Evolutionary conservation across 805 yeast genomes (phyloP).

Genomic region (Wickerhamia fluorescens): DNA sequence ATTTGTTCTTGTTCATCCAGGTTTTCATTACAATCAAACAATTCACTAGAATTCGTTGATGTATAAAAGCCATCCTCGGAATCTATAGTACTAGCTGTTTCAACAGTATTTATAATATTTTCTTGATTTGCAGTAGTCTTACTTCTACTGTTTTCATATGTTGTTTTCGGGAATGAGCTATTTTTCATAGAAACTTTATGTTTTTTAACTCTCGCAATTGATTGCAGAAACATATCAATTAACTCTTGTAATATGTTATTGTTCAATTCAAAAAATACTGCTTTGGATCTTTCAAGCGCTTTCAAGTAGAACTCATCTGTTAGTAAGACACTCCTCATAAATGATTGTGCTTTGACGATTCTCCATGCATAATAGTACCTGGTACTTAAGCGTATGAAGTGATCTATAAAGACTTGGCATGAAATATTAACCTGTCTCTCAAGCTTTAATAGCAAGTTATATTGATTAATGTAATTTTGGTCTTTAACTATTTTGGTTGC

Average conservation of each 20-base stretch:
- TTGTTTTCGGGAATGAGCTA: background rate
- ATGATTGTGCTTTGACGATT: slow-evolving; percentile 50
- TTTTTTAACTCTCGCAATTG: slow-evolving; percentile 11
- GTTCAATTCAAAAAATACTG: slow-evolving; percentile 7
- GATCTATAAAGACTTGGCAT: slow-evolving; percentile 4
- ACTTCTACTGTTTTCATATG: too few relatives aligned
- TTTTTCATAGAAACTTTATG: too few relatives aligned
- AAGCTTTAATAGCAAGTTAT: slow-evolving; percentile 3
- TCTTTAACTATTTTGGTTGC: slow-evolving; percentile 9
- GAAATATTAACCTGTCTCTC: slow-evolving; percentile 1
- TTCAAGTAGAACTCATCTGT: slow-evolving; percentile 19
- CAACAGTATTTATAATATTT: background rate
- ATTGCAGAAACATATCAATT: slow-evolving; percentile 14
- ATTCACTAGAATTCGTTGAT: background rate
- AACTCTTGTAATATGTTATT: slow-evolving; percentile 15
- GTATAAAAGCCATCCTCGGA: background rate
- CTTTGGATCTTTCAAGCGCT: slow-evolving; percentile 1
- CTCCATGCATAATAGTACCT: slow-evolving; percentile 66
- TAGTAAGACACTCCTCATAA: slow-evolving; percentile 28
- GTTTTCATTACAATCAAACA: slow-evolving; percentile 1
- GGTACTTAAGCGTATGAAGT: slow-evolving; percentile 35
- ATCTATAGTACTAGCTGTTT: background rate
- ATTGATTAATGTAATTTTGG: slow-evolving; percentile 10
- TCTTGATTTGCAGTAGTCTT: background rate
- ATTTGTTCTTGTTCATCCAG: slow-evolving; percentile 1